Conservation (phyloP, 2,329 filamentous ascomycete species). For the Alternaria brassicicola region DNA sequence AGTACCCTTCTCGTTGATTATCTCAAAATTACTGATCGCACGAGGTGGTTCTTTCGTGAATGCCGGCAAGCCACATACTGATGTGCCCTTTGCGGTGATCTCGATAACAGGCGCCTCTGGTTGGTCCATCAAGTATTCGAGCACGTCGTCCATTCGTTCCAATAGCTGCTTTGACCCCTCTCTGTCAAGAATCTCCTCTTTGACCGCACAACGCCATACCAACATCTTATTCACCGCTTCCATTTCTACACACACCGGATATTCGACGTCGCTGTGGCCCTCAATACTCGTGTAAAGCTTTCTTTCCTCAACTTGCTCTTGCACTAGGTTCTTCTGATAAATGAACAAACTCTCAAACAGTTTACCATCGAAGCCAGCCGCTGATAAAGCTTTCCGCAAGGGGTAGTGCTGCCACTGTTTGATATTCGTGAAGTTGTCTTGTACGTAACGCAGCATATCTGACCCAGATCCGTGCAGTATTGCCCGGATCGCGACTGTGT, state of each 20-base stretch:
- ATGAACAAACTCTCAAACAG: constrained; percentile 71
- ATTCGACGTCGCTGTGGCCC: constrained; percentile 74
- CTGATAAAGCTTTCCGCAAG: constrained; percentile 69
- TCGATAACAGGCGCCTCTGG: constrained; percentile 60
- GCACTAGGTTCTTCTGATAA: constrained; percentile 62
- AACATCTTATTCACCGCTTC: constrained; percentile 65
- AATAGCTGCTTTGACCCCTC: constrained; percentile 60
- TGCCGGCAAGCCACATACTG: constrained; percentile 68
- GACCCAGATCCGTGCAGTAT: constrained; percentile 71
- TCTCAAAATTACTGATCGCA: background rate
- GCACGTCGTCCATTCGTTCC: constrained; percentile 62
- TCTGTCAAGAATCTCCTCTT: constrained; percentile 60
- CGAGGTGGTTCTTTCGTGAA: constrained; percentile 39
- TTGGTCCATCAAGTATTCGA: constrained; percentile 61
- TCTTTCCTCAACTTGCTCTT: constrained; percentile 11
- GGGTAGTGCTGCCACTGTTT: constrained; percentile 78
- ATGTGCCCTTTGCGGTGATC: constrained; percentile 60
- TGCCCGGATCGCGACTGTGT: constrained; percentile 77
- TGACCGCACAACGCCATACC: constrained; percentile 75
- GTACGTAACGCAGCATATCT: constrained; percentile 74
- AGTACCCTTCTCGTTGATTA: background rate
- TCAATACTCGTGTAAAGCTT: constrained; percentile 67
- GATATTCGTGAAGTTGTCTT: constrained; percentile 70
- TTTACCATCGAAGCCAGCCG: constrained; percentile 54
- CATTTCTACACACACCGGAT: constrained; percentile 81